phyloP scores from a whole-genome alignment of 352 stramenopile genomes.

The Phytopythium kandeliae region DNA sequence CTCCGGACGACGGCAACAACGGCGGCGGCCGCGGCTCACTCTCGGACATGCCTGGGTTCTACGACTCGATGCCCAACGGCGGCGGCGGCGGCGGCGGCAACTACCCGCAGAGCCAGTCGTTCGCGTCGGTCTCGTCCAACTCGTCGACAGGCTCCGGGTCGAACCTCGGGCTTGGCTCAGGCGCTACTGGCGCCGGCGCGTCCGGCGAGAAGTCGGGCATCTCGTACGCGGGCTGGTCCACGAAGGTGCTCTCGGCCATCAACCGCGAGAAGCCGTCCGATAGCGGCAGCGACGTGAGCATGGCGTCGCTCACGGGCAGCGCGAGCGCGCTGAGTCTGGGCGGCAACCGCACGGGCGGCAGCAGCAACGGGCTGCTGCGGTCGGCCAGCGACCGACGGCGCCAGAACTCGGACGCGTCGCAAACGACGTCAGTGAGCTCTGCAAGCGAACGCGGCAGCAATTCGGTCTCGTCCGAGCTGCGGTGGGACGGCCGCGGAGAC shows the following conservation, averaged over 20 bases:
- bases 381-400: conserved; percentile 21
- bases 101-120: conserved; percentile 27
- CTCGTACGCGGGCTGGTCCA: conserved; percentile 52
- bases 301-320: conserved; percentile 20
- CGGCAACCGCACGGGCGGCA: conserved; percentile 6
- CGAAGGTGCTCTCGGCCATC: conserved; percentile 47
- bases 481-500: conserved; percentile 12
- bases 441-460: conserved; percentile 30
- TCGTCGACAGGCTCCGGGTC: conserved; percentile 30
- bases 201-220: conserved; percentile 33
- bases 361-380: conserved; percentile 6
- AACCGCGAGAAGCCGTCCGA: conserved; percentile 28
- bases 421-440: conserved; percentile 21
- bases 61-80: conserved; percentile 6
- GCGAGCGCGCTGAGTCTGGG: conserved; percentile 16
- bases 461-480: conserved; percentile 16
- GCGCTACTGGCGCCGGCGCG: background rate
- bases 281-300: conserved; percentile 20
- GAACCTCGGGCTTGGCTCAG: background rate
- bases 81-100: background rate
- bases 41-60: conserved; percentile 17
- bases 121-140: conserved; percentile 27
- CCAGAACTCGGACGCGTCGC: conserved; percentile 39
- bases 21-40: conserved; percentile 17
- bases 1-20: conserved; percentile 11